These are phyloP conservation scores for Pittosporum tobira DNA, from an alignment of 129 eudicot genomes.

Conservation along the genomic window DNA sequence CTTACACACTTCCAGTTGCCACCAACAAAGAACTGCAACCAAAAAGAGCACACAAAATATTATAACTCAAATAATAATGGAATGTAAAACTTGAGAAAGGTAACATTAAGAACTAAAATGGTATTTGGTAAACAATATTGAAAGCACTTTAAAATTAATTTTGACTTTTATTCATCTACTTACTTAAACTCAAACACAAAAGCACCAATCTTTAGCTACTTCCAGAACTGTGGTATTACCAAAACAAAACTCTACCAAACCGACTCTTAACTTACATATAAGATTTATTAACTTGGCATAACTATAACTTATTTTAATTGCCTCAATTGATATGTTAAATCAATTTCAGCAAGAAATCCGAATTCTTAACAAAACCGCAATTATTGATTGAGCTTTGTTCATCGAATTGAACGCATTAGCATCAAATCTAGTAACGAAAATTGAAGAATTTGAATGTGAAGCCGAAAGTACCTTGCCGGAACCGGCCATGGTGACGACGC, in stretches of 20 bases:
- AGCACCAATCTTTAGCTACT: background rate
- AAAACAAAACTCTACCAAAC: background rate
- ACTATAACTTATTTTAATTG: too few relatives aligned
- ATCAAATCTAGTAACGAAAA: background rate
- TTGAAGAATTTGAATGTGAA: background rate
- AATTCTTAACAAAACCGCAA: too few relatives aligned
- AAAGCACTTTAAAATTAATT: background rate
- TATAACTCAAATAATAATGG: background rate
- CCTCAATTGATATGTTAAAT: background rate
- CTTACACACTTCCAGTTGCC: conserved; percentile 99
- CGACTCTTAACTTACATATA: background rate
- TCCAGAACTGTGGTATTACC: too few relatives aligned
- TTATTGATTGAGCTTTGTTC: too few relatives aligned
- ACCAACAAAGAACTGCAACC: conserved; percentile 91
- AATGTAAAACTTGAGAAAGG: background rate
- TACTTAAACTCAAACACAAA: background rate
- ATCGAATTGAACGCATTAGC: too few relatives aligned
- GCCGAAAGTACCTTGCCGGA: conserved; percentile 57
- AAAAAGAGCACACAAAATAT: conserved; percentile 6
- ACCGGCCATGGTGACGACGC: conserved; percentile 88
- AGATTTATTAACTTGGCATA: background rate
- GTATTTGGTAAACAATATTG: too few relatives aligned
- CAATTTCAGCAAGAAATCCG: background rate
- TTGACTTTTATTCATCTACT: too few relatives aligned
- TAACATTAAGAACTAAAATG: background rate